A percentile compares a stretch with the other conserved stretches of the same genome.
phyloP scores from a whole-genome alignment of 2,329 filamentous ascomycete genomes.

The Paecilomyces variotii region DNA sequence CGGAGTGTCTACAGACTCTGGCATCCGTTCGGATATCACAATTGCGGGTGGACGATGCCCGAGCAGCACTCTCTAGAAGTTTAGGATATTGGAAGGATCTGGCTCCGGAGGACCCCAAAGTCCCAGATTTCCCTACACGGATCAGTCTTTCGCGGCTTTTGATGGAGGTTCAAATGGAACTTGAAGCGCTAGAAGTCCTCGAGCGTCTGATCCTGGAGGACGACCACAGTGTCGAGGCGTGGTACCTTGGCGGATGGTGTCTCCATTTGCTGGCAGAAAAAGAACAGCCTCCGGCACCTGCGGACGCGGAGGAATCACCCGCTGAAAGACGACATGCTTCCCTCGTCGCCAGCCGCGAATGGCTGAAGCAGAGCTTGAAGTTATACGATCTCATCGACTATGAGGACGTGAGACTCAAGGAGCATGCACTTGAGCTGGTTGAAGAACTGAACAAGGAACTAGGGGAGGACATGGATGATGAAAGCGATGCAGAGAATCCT shows the following conservation, averaged over 20 bases:
- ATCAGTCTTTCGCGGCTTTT: conserved; percentile 77
- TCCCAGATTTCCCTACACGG: conserved; percentile 79
- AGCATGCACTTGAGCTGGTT: conserved; percentile 38
- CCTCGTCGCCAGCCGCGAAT: conserved; percentile 69
- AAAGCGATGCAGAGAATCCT: conserved; percentile 50
- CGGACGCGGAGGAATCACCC: conserved; percentile 23
- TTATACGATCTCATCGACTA: conserved; percentile 76
- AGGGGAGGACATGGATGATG: conserved; percentile 50
- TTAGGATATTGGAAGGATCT: conserved; percentile 76
- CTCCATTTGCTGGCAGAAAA: conserved; percentile 59
- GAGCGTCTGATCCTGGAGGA: conserved; percentile 81
- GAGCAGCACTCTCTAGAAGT: conserved; percentile 68
- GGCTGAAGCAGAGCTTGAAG: conserved; percentile 72
- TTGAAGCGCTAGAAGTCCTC: conserved; percentile 75
- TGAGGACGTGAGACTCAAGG: conserved; percentile 43
- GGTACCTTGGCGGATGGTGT: conserved; percentile 96
- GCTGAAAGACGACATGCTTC: conserved; percentile 52
- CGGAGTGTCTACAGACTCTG: conserved; percentile 91
- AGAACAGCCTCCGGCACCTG: conserved; percentile 31
- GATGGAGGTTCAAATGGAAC: conserved; percentile 82
- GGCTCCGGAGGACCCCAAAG: conserved; percentile 58
- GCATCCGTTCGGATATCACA: conserved; percentile 93
- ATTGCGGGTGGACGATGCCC: conserved; percentile 67
- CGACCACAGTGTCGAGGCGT: conserved; percentile 88
- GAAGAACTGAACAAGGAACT: conserved; percentile 55